Evolutionary conservation across 169 alveolate genomes (phyloP).

Genomic region (Plasmodium inui): DNA sequence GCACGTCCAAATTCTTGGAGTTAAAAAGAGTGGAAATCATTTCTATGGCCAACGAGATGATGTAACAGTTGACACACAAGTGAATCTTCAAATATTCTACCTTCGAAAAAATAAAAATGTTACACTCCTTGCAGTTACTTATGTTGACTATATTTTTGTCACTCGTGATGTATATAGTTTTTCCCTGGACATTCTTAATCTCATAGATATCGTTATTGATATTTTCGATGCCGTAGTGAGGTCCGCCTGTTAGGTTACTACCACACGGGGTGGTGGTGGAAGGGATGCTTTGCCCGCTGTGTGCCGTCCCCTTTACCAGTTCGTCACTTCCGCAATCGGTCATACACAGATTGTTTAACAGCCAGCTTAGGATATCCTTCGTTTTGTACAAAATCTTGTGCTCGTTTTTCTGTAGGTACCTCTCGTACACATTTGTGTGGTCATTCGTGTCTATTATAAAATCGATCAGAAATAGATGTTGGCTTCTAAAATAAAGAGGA

Average conservation of each 20-base stretch:
- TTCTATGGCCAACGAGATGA: constrained; percentile 24
- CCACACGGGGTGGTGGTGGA: not conserved
- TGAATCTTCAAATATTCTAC: constrained; percentile 51
- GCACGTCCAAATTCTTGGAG: constrained; percentile 38
- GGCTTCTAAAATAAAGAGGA: constrained; percentile 32
- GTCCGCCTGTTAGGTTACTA: not conserved
- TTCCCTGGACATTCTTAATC: constrained; percentile 14
- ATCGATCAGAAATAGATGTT: constrained; percentile 40
- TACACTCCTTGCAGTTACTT: constrained; percentile 65
- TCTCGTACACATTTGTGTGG: constrained; percentile 48
- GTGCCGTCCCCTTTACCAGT: not conserved
- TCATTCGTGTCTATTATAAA: constrained; percentile 53
- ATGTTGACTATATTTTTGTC: constrained; percentile 38
- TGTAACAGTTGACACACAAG: constrained; percentile 24
- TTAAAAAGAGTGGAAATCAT: constrained; percentile 48
- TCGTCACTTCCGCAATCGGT: not conserved
- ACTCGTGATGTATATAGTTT: constrained; percentile 28
- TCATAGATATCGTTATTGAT: constrained; percentile 34
- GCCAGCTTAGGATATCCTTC: constrained; percentile 23
- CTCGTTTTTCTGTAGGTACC: constrained; percentile 22
- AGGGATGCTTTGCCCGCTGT: not conserved
- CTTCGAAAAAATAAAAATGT: constrained; percentile 27
- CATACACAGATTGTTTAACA: constrained; percentile 13
- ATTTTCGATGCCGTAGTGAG: constrained; percentile 3
- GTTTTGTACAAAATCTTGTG: constrained; percentile 45